Conservation (phyloP, 2,329 filamentous ascomycete genomes). For the Tympanopsis confertula region DNA sequence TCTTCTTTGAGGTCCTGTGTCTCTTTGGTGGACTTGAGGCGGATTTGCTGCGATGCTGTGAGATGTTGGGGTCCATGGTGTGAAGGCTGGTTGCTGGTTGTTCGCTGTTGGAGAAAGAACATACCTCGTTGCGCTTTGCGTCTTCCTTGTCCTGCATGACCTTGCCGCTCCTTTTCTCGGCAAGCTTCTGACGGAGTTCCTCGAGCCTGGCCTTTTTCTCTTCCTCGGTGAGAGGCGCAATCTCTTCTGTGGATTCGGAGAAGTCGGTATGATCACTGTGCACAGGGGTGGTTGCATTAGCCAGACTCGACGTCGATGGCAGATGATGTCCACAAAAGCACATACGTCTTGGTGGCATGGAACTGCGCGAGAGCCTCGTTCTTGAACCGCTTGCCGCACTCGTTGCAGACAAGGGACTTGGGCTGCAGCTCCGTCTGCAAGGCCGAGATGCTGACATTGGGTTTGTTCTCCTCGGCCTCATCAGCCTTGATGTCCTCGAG, state of each 20-base stretch:
- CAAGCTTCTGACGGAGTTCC: slow-evolving; percentile 61
- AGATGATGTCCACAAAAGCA: slow-evolving; percentile 4
- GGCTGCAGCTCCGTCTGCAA: slow-evolving; percentile 61
- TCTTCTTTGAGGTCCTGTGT: slow-evolving; percentile 83
- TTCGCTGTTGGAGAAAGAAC: slow-evolving; percentile 3
- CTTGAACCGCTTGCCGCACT: slow-evolving; percentile 85
- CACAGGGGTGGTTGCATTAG: not conserved
- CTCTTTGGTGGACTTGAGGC: slow-evolving; percentile 81
- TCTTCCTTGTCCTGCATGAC: slow-evolving; percentile 68
- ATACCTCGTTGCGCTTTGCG: slow-evolving; percentile 73
- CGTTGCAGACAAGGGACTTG: slow-evolving; percentile 80
- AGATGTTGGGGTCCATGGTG: slow-evolving; percentile 5
- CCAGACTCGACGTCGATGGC: not conserved
- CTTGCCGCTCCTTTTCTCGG: slow-evolving; percentile 59
- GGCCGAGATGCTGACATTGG: slow-evolving; percentile 46
- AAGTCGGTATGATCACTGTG: slow-evolving; percentile 75
- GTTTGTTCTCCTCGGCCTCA: slow-evolving; percentile 37
- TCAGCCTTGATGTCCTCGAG: slow-evolving; percentile 66
- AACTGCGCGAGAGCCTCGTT: slow-evolving; percentile 73
- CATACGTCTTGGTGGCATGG: slow-evolving; percentile 75
- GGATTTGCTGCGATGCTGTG: slow-evolving; percentile 42
- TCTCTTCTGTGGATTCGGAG: slow-evolving; percentile 82
- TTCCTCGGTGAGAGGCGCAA: slow-evolving; percentile 80
- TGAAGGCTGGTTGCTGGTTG: not conserved
- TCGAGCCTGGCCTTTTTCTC: slow-evolving; percentile 74